A percentile compares a stretch with the other conserved stretches of the same genome.
phyloP scores from a whole-genome alignment of 1,284 basidiomycete genomes.

The Violaceomyces palustris region DNA sequence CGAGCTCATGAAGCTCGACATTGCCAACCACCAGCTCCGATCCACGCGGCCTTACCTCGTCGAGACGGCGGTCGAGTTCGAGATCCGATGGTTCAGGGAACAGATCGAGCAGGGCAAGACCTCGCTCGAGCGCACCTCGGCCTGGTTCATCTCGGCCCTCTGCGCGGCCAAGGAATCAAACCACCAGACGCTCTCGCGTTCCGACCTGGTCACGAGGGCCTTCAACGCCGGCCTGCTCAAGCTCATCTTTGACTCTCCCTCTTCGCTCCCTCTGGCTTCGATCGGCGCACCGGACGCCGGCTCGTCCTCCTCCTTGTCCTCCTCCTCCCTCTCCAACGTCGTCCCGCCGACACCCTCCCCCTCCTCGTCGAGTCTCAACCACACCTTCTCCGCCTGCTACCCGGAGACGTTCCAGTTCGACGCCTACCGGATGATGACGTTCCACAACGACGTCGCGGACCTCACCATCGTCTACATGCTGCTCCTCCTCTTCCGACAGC shows the following conservation, averaged over 20 bases:
- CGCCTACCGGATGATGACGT: constrained; percentile 65
- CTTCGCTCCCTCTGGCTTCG: constrained; percentile 49
- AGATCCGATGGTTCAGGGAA: constrained; percentile 70
- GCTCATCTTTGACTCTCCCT: constrained; percentile 64
- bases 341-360: constrained; percentile 59
- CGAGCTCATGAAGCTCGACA: constrained; percentile 92
- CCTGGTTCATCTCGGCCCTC: constrained; percentile 61
- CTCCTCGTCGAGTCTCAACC: constrained; percentile 33
- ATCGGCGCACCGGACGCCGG: constrained; percentile 41
- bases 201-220: constrained; percentile 55
- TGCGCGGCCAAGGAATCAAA: constrained; percentile 7
- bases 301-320: constrained; percentile 59
- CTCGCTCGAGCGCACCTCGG: constrained; percentile 61
- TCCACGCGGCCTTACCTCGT: constrained; percentile 78
- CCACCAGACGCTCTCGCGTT: constrained; percentile 15
- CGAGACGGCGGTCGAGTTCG: constrained; percentile 73
- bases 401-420: constrained; percentile 78
- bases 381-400: constrained; percentile 27
- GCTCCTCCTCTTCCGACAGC: constrained; percentile 70
- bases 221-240: constrained; percentile 66
- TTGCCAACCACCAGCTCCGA: constrained; percentile 89
- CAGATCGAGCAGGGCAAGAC: constrained; percentile 57
- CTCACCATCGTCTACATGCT: constrained; percentile 73
- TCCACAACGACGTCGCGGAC: constrained; percentile 71
- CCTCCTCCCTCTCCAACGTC: constrained; percentile 33